Evolutionary conservation across 495 filamentous ascomycete genomes (phyloP), one percentile per base, ranked within the genome.

Genomic region (Penicillium tannophilum): DNA sequence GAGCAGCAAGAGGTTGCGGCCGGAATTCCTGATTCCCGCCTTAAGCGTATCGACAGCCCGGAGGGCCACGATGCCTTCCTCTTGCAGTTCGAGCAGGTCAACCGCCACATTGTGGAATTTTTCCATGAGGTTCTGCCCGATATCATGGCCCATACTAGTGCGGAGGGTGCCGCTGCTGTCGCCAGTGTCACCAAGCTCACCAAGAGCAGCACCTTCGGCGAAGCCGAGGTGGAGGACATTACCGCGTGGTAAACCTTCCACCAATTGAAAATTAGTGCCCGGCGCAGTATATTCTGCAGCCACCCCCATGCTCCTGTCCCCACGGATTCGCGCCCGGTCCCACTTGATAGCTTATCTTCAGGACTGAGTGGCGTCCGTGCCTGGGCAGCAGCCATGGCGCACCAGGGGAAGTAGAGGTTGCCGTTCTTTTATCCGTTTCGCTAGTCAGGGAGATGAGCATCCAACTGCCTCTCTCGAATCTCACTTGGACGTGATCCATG

Each of bases 51-150:
- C 49, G 91, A 97, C 63, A 92, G 88, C 60, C 88, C 91, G 2
- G 94, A 98, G 69, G 94, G 94, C 9, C 94, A 98, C 63, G 94
- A 98, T 70, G 94, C 94, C 1, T 98, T 98, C 72, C 76, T 98
- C 61, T 76, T 98, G 52, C 92, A 98, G 71, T 98, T 98, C 65
- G 90, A 96, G 75, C 93, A 98, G 77, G 94, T 98, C 56, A 98
- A 98, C 71, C 75, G 73, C 24, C 88, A 96, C 69, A 89, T 97
- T 44, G 67, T 97, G 7, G 84, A 86, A 23, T 98, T 98, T 64
- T 79, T 98, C 76, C 78, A 84, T 44, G 86, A 94, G 65, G 85
- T 88, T 8, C 72, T 98, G 50, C 91, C 92, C 4, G 89, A 96
- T 62, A 90, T 98, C 54, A 96, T 97, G 90, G 73, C 77, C 33